Evolutionary conservation across 2,329 filamentous ascomycete genomes (phyloP), one percentile per base, ranked within the genome.

Genomic region (Ascochyta clinopodiicola): DNA sequence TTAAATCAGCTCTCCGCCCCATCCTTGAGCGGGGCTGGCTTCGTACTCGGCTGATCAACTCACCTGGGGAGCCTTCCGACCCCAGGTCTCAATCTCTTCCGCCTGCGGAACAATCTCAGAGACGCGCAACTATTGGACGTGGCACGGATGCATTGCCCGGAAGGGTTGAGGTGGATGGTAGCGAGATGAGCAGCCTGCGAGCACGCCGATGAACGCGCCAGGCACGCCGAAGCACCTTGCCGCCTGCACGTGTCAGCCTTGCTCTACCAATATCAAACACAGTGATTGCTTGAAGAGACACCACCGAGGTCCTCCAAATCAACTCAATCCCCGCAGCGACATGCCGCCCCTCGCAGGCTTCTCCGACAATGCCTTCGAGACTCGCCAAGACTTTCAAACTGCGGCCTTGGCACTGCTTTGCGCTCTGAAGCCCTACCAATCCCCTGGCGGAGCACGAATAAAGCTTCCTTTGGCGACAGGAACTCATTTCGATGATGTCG

Each of bases 401-500:
- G 67, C 68, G 15, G 67, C 66, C 12, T 35, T 66, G 9, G 44
- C 68, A 2, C 48, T 74, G 2, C 61, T 74, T 9, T 61, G 58
- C 17, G 61, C 64, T 15, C 48, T 73, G 1, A 63, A 63, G 39
- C 67, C 68, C 2, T 71, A 72, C 12, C 71, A 73, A 17, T 73
- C 70, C 3, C 51, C 63, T 0, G 62, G 64, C n/a, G 69, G 71
- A 29, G 71, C 71, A 7, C 63, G 71, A 4, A 70, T 74, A 31
- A 66, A 50, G 46, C 66, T 74, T 1, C 67, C 70, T 3, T 46
- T 74, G 13, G 60, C 56, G 13, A 74, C 69, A 9, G 71, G 71
- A 10, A 74, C 71, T 2, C 71, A 74, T 46, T 74, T 74, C 17
- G 71, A 74, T 51, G 70, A 74, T 39, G 59, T 71, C 22, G 71